phyloP scores from a whole-genome alignment of 192 early-diverging fungal species.

The Entomortierella chlamydospora region DNA sequence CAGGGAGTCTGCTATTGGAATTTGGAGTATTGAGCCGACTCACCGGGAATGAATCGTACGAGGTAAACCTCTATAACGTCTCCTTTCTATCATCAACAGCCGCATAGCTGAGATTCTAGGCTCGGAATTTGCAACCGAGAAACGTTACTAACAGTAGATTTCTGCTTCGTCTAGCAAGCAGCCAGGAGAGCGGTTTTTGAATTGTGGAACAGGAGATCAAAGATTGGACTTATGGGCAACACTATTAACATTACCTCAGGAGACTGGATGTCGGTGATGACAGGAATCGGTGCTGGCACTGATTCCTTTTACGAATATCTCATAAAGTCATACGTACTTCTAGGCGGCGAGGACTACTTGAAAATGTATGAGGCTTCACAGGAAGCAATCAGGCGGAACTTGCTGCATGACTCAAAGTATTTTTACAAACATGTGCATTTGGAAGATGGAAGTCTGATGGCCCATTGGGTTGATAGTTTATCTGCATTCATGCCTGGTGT shows the following conservation, averaged over 20 bases:
- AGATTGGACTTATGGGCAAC: constrained; percentile 85
- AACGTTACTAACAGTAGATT: background rate
- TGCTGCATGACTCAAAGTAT: constrained; percentile 77
- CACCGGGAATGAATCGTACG: constrained; percentile 82
- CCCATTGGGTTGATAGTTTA: constrained; percentile 88
- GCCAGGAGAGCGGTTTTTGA: constrained; percentile 76
- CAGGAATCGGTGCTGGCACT: constrained; percentile 89
- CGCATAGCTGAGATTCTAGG: no score
- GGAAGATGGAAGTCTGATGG: constrained; percentile 69
- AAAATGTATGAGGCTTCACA: constrained; percentile 83
- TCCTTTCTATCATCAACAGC: no score
- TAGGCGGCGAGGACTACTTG: constrained; percentile 85
- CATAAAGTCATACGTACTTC: constrained; percentile 88
- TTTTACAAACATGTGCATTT: constrained; percentile 92
- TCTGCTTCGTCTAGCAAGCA: constrained; percentile 51
- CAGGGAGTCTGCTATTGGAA: constrained; percentile 92
- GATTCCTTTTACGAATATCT: constrained; percentile 96
- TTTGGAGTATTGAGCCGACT: constrained; percentile 92
- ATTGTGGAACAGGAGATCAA: constrained; percentile 83
- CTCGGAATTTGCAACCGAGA: background rate
- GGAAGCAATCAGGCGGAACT: constrained; percentile 68
- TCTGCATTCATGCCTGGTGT: constrained; percentile 94
- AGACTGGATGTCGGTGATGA: constrained; percentile 77
- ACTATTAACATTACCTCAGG: constrained; percentile 75
- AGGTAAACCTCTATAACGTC: constrained; percentile 56